phyloP scores from a whole-genome alignment of 2,329 filamentous ascomycete genomes.

The Ophiostoma himal-ulmi region DNA sequence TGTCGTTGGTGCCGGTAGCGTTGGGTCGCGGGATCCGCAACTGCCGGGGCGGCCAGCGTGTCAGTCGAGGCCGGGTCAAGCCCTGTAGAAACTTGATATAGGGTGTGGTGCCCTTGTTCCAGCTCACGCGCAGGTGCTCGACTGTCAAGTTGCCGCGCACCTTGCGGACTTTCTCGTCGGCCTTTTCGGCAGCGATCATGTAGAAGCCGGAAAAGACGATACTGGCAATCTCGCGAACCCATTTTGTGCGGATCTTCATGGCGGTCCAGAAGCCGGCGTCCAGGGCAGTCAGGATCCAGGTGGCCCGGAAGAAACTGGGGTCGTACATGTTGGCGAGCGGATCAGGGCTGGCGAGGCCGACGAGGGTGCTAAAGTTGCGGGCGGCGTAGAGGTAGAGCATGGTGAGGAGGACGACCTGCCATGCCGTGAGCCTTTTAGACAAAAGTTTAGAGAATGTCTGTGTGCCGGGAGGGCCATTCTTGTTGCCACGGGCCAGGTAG shows the following conservation, averaged over 20 bases:
- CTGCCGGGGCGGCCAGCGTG: conserved; percentile 71
- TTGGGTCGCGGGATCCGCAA: conserved; percentile 75
- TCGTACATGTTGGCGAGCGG: conserved; percentile 93
- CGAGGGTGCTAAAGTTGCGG: conserved; percentile 87
- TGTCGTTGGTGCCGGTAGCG: conserved; percentile 59
- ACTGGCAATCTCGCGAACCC: conserved; percentile 74
- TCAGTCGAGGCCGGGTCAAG: conserved; percentile 71
- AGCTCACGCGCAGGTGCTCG: conserved; percentile 84
- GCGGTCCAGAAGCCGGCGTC: conserved; percentile 98
- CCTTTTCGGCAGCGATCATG: conserved; percentile 83
- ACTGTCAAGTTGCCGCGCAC: conserved; percentile 81
- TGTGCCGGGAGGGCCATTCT: conserved; percentile 77
- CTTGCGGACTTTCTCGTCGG: conserved; percentile 93
- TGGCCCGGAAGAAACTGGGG: conserved; percentile 86
- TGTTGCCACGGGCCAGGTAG: conserved; percentile 76
- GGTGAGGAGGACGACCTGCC: conserved; percentile 83
- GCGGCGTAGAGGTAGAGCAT: conserved; percentile 87
- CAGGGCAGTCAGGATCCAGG: conserved; percentile 90
- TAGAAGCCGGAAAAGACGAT: conserved; percentile 86
- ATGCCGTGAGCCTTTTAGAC: conserved; percentile 68
- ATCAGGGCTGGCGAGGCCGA: conserved; percentile 86
- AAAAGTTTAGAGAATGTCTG: conserved; percentile 66
- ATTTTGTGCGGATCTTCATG: conserved; percentile 78
- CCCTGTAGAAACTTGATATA: conserved; percentile 70
- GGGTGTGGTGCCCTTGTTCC: conserved; percentile 90